Evolutionary conservation across 1,284 basidiomycete genomes (phyloP), one percentile per base, ranked within the genome.

Genomic region (Ceratobasidium sp.): DNA sequence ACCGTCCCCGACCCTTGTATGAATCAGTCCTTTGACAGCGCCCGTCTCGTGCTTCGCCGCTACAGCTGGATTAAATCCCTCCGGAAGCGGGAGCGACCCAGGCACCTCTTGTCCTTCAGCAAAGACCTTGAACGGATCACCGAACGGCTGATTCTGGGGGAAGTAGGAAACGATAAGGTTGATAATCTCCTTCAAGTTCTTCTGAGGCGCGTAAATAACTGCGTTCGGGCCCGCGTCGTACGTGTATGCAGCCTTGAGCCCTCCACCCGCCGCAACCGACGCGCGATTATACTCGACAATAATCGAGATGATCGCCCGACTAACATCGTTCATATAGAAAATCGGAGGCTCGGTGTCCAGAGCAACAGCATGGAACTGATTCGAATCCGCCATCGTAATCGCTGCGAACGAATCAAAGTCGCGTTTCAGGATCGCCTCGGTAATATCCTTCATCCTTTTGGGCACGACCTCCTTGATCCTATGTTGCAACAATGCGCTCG

Each of bases 261-360:
- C 88, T 1, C 89, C 86, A 0, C 90, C 90, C 9, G 84, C 83
- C 57, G 84, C 89, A 57, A 91, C 82, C 1, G 90, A 88, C 47
- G 94, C 86, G n/a, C 97, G 89, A 85, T 99, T 99, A 85, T 97
- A 91, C 84, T 99, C 98, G 75, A 95, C 93, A 77, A 99, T 88
- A 78, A 97, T 84, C 5, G 91, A 87, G 80, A 98, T 94, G 84
- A 98, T 94, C 33, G 93, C 84, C 36, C 93, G 89, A 77, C 91
- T 94, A 78, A 97, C 94, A 83, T 99, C 97, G 86, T 99, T 99
- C 90, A 99, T 92, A 87, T 99, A 99, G 84, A 99, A 99, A 84
- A 99, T 99, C 59, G 97, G 98, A 0, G 97, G 98, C 60, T 92
- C 89, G 0, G 97, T 99, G 85, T 99, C 98, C 79, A 99, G 91